phyloP scores from a whole-genome alignment of 2,329 filamentous ascomycete species.

The Colletotrichum lupini region DNA sequence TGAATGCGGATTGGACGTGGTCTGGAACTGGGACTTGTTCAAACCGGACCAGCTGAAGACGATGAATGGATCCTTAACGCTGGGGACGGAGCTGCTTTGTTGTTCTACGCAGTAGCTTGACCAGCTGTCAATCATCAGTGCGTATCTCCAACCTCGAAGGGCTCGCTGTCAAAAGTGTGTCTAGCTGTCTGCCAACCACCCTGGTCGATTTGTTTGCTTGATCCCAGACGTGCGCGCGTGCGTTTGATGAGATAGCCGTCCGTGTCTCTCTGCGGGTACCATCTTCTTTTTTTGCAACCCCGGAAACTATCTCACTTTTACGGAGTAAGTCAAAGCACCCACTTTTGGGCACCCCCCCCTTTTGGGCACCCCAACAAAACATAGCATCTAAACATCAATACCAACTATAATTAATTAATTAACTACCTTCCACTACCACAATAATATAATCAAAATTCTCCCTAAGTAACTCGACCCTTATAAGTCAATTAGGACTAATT shows the following conservation, averaged over 20 bases:
- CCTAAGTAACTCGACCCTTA: too few species aligned
- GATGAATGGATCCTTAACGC: background rate
- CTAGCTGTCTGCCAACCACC: background rate
- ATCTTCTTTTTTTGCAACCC: background rate
- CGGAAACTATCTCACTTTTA: background rate
- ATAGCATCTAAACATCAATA: too few species aligned
- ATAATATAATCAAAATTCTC: too few species aligned
- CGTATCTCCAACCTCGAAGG: background rate
- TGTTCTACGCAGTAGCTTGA: background rate
- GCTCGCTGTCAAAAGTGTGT: background rate
- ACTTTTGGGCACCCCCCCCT: too few species aligned
- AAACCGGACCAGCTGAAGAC: background rate
- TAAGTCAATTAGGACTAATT: too few species aligned
- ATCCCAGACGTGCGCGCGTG: background rate
- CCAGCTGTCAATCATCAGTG: conserved; percentile 4
- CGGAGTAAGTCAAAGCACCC: too few species aligned
- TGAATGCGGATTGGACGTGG: background rate
- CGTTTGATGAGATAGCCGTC: background rate
- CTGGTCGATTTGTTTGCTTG: background rate
- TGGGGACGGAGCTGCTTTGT: conserved; percentile 7
- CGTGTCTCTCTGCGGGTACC: background rate
- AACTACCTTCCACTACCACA: too few species aligned
- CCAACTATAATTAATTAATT: too few species aligned
- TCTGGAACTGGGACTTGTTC: background rate
- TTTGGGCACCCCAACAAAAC: too few species aligned